phyloP scores from a whole-genome alignment of 331 rosid species.

The Pyracantha coccinea region DNA sequence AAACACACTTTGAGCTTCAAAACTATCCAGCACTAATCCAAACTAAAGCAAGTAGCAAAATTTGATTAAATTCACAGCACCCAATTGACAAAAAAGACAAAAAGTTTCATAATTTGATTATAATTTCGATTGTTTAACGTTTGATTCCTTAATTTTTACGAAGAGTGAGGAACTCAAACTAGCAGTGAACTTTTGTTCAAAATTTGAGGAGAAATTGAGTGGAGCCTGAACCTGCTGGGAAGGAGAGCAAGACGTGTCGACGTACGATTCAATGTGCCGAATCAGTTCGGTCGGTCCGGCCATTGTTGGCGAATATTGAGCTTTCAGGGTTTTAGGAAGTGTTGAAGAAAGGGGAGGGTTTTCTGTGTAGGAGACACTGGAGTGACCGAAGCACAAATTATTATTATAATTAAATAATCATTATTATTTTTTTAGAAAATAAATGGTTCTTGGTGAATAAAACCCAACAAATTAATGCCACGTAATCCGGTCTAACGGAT shows the following conservation, averaged over 20 bases:
- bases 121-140: neutral
- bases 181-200: no score
- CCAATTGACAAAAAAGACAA: neutral
- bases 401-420: no score
- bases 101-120: neutral
- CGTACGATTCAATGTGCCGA: conserved; percentile 40
- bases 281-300: conserved; percentile 41
- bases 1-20: conserved; percentile 11
- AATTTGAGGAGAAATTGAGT: no score
- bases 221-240: conserved; percentile 49
- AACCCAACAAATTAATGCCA: no score
- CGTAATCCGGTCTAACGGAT: no score
- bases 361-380: no score
- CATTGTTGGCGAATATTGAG: conserved; percentile 36
- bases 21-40: neutral
- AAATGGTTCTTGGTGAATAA: no score
- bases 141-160: neutral
- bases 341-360: conserved; percentile 18
- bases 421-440: no score
- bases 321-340: conserved; percentile 36
- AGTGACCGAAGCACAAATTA: no score
- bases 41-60: neutral
- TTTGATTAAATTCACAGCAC: neutral
- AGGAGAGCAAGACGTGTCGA: conserved; percentile 40
- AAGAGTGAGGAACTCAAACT: neutral